These are phyloP conservation scores for Dalbergia cultrata DNA, from an alignment of 306 rosid species.

Conservation along the genomic window DNA sequence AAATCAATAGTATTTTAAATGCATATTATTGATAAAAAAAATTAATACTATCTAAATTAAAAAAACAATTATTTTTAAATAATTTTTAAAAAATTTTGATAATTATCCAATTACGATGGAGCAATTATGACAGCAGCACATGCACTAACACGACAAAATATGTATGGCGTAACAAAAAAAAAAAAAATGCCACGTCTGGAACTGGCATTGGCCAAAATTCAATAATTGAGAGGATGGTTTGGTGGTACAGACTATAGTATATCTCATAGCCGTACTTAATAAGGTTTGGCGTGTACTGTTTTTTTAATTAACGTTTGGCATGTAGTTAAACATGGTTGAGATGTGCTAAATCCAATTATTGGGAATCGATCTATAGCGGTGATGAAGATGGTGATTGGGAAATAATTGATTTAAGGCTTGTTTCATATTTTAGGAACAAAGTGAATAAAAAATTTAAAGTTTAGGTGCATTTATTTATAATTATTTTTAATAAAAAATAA, in stretches of 20 bases:
- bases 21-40: no score
- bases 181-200: background rate
- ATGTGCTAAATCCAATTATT: constrained; percentile 39
- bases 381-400: background rate
- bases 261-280: constrained; percentile 40
- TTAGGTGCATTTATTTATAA: no score
- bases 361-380: background rate
- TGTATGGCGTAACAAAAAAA: background rate
- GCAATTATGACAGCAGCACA: constrained; percentile 7
- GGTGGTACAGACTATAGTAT: constrained; percentile 25
- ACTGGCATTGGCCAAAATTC: constrained; percentile 1
- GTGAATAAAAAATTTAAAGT: no score
- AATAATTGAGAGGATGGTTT: constrained; percentile 37
- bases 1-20: no score
- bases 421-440: background rate
- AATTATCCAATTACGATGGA: no score
- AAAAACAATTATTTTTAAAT: no score
- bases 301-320: no score
- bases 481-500: no score
- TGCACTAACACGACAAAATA: background rate
- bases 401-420: background rate
- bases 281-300: constrained; percentile 39
- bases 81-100: no score
- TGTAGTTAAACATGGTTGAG: constrained; percentile 40
- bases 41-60: no score